Evolutionary conservation across 495 filamentous ascomycete species (phyloP), one percentile per base, ranked within the genome.

Genomic region (Clohesyomyces aquaticus): DNA sequence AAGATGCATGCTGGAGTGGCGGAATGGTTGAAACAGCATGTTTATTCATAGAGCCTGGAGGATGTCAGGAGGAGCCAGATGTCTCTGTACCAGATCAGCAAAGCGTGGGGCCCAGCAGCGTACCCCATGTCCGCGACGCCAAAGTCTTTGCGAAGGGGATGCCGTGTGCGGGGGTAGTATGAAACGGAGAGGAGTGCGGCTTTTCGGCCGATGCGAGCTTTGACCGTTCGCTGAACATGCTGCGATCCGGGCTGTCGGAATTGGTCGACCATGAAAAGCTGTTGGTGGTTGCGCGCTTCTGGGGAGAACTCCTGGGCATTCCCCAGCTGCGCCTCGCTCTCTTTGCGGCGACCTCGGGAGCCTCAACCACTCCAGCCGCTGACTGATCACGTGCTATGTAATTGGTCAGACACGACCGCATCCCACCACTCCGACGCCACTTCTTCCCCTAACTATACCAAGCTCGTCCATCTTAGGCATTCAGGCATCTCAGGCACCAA

Each of bases 1-100:
- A 50, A 26, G 25, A 50, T 50, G 47, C 47, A 50, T 50, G 47
- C 9, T 50, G 47, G 47, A 11, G 19, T 50, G 19, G 47, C 47
- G 47, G 47, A 50, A 26, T 50, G 47, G 47, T 50, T 50, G 47
- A 50, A 50, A 26, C 8, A 50, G 19, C 9, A 50, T 11, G 47
- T 50, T 11, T 50, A 50, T 50, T 11, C 47, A 50, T 50, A 50
- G 32, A 38, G 32, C 32, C 32, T 38, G 32, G 14, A 38, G 32
- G 32, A 38, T 38, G 32, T 38, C 32, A 38, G 32, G 32, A 38
- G 32, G 32, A 38, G 32, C 32, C 32, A 38, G 32, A 38, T 38
- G 14, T 38, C 32, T 38, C 32, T 38, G 32, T 38, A 38, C 32
- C 32, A 38, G 32, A 38, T 38, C 32, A 38, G 32, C 32, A 38